Percentiles rank a stretch among this genome's conserved stretches.
Conservation (phyloP, 352 stramenopile genomes). For the Globisporangium cystogenes region DNA sequence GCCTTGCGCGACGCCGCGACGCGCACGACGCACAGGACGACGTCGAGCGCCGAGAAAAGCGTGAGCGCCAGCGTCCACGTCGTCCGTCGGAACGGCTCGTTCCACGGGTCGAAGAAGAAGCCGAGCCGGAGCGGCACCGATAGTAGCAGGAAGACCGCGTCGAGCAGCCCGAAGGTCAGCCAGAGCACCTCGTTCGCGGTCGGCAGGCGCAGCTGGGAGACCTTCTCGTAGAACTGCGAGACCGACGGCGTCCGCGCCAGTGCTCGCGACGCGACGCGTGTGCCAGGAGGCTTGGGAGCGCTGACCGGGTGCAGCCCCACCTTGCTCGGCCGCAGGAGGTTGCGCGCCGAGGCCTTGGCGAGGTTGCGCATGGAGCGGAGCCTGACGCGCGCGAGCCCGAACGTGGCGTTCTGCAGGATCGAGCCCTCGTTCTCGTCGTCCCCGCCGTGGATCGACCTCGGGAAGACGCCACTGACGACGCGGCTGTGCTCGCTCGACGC, state of each 20-base stretch:
- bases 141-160: conserved; percentile 25
- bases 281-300: not conserved
- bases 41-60: conserved; percentile 22
- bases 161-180: conserved; percentile 14
- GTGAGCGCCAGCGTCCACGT: conserved; percentile 20
- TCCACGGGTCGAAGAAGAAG: conserved; percentile 38
- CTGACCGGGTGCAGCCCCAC: too few relatives aligned
- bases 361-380: conserved; percentile 10
- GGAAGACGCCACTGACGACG: conserved; percentile 14
- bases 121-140: conserved; percentile 26
- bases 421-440: conserved; percentile 10
- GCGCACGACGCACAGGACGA: conserved; percentile 7
- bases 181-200: not conserved
- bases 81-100: conserved; percentile 6
- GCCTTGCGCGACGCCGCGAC: not conserved
- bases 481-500: conserved; percentile 15
- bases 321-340: not conserved
- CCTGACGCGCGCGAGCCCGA: conserved; percentile 9
- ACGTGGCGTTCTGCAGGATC: conserved; percentile 13
- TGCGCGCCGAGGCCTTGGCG: conserved; percentile 4
- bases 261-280: not conserved
- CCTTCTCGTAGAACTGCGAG: not conserved
- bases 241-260: not conserved
- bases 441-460: conserved; percentile 12
- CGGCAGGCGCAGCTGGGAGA: not conserved